Evolutionary conservation across 805 yeast species (phyloP).

Genomic region (Grigorovia humatica): DNA sequence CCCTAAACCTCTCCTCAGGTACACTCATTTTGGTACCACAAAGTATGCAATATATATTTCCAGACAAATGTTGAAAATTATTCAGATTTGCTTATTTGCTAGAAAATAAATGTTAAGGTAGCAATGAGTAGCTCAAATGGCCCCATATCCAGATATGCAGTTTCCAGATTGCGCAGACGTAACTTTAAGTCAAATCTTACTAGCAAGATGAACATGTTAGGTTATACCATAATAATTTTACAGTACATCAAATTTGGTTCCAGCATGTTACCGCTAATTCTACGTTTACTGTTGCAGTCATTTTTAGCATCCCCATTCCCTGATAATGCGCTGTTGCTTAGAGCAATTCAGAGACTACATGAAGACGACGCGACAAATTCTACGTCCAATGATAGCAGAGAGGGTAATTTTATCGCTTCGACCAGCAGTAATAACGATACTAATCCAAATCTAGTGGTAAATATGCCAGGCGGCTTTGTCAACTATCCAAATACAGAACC

Average conservation of each 20-base stretch:
- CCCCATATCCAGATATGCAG: background rate
- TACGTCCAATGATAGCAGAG: background rate
- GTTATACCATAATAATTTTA: constrained; percentile 16
- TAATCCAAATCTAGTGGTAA: constrained; percentile 10
- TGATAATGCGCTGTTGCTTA: constrained; percentile 16
- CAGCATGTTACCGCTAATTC: constrained; percentile 11
- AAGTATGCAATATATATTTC: too few species aligned
- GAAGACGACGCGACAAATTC: background rate
- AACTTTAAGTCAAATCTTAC: constrained; percentile 18
- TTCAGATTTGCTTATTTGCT: background rate
- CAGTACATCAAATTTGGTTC: constrained; percentile 24
- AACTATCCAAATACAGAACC: background rate
- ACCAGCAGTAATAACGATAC: constrained; percentile 7
- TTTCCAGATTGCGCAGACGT: constrained; percentile 10
- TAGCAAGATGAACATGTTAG: constrained; percentile 13
- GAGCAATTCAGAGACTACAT: constrained; percentile 8
- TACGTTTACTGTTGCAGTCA: constrained; percentile 31
- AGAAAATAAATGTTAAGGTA: background rate
- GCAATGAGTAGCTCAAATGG: background rate
- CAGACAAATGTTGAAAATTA: too few species aligned
- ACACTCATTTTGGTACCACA: too few species aligned
- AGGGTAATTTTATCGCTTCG: background rate
- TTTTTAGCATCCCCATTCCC: constrained; percentile 35
- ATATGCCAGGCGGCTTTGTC: constrained; percentile 19
- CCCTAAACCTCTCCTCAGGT: too few species aligned